Evolutionary conservation across 108 stramenopile genomes (phyloP), one percentile per base, ranked within the genome.

Genomic region (Cyclotella kingstonii): DNA sequence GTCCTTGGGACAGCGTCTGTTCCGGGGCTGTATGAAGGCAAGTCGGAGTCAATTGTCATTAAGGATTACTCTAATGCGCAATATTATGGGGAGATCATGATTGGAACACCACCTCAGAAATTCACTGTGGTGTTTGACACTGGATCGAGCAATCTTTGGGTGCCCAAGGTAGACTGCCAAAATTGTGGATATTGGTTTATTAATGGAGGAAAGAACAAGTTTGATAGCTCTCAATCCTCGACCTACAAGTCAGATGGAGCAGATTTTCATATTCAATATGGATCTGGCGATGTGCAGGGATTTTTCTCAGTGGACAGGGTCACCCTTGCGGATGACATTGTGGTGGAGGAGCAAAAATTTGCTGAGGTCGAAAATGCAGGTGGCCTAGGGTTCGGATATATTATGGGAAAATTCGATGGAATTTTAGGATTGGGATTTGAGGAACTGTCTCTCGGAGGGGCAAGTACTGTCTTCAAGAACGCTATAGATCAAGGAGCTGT

Each of bases 351-450:
- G 17, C 90, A 91, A 60, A 82, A 85, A 36, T 95, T 95, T 66
- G 93, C 90, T 27, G 88, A 90, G 73, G 77, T 95, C 7, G 68
- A 85, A 28, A 93, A 99, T 86, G 97, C 97, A n/a, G 92, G 88
- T 43, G 99, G 99, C 28, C 74, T 99, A 45, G 99, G 99, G 11
- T 47, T 96, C 12, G 98, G 96, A 5, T 99, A 93, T 65, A 75
- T 78, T 12, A 48, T 97, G 28, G 97, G 96, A 26, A 92, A 97
- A 33, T 99, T 98, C 74, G 98, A 98, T 73, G 98, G 98, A 31
- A 98, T 99, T 63, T 67, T 98, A 49, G 99, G 99, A 65, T 63
- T 98, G 34, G 99, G 93, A 45, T 99, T 98, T 54, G 86, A 90
- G 38, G 80, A 81, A 44, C 82, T 99, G 55, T 72, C 79, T 28